A percentile compares a stretch with the other conserved stretches of the same genome.
These are phyloP conservation scores for Clonostachys sp. DNA, from an alignment of 2,329 filamentous ascomycete species.

Conservation along the genomic window DNA sequence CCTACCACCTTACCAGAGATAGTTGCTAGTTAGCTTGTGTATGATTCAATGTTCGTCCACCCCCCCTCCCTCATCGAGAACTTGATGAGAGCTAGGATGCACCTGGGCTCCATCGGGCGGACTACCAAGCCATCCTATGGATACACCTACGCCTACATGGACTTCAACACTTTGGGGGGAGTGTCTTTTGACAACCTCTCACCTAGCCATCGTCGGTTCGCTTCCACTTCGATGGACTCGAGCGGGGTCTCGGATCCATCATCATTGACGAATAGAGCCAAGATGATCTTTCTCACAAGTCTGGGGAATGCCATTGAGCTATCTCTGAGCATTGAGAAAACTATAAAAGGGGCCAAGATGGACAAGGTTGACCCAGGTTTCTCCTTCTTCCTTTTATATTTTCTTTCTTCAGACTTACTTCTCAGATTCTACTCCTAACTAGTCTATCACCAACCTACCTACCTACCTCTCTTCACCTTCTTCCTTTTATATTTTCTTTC, in stretches of 20 bases:
- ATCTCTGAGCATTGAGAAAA: slow-evolving; percentile 33
- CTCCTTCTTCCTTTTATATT: slow-evolving; percentile 49
- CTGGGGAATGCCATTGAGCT: too few relatives aligned
- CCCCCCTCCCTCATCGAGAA: too few relatives aligned
- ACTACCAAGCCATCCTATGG: too few relatives aligned
- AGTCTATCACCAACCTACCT: background rate
- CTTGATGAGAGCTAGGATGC: too few relatives aligned
- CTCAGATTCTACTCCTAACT: background rate
- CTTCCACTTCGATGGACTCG: slow-evolving; percentile 1
- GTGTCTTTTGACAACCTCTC: too few relatives aligned
- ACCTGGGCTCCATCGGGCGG: too few relatives aligned
- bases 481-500: slow-evolving; percentile 35
- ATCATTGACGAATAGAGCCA: slow-evolving; percentile 35
- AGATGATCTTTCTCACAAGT: slow-evolving; percentile 27
- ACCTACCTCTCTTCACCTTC: slow-evolving; percentile 25
- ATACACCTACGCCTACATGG: too few relatives aligned
- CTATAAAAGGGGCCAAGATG: slow-evolving; percentile 60
- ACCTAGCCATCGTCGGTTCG: too few relatives aligned
- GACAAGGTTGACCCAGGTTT: slow-evolving; percentile 33
- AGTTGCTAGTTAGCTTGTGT: too few relatives aligned
- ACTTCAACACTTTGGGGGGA: too few relatives aligned
- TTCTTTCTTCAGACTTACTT: slow-evolving; percentile 9
- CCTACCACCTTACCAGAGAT: too few relatives aligned
- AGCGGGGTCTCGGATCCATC: slow-evolving; percentile 32
- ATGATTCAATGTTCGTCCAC: too few relatives aligned